Base-by-base conservation (phyloP, 2,329 filamentous ascomycete genomes). In the Sporothrix inflata region DNA sequence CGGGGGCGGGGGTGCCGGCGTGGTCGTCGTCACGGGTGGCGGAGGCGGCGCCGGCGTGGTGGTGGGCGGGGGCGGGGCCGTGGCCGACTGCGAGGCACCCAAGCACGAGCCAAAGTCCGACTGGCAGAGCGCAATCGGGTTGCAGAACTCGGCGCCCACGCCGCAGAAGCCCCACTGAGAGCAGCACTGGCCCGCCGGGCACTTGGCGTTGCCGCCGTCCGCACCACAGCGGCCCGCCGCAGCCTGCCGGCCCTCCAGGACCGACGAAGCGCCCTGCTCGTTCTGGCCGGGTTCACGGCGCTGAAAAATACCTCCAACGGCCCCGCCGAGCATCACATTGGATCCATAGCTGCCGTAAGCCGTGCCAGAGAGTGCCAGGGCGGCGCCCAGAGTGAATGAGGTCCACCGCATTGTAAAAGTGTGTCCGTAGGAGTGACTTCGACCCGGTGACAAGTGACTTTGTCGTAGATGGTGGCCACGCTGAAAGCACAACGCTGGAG, bases 141-240 rank as follows among this genome's bases (percentile, higher is more conserved):
- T 70, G 72, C 74, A 75, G 70, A 69, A 72, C 57, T 75, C 71
- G 21, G 27, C 61, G 9, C 70, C 63, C 16, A 73, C 74, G 63
- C 75, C 75, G 67, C 75, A 76, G 61, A 45, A 76, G 21, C 75
- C 75, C 70, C 74, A 76, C 63, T 76, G 74, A 38, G 74, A 75
- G 69, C 75, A 76, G 72, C 75, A 76, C 38, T 75, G 72, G 70
- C 72, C 72, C n/a, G 71, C 38, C 14, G 75, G 71, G 69, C 75
- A 76, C 68, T 71, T 69, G 34, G 71, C 67, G 47, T 67, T 68
- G 49, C 73, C 74, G 27, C 61, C 61, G 40, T 74, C 73, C 2
- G 70, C 11, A 45, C 73, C 74, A 51, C 74, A 75, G 7, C 66
- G 69, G 27, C 71, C 73, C 0, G 69, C 67, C 19, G 49, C 70